Evolutionary conservation across 257 asterid species (phyloP).

Genomic region (Gentiana straminea): DNA sequence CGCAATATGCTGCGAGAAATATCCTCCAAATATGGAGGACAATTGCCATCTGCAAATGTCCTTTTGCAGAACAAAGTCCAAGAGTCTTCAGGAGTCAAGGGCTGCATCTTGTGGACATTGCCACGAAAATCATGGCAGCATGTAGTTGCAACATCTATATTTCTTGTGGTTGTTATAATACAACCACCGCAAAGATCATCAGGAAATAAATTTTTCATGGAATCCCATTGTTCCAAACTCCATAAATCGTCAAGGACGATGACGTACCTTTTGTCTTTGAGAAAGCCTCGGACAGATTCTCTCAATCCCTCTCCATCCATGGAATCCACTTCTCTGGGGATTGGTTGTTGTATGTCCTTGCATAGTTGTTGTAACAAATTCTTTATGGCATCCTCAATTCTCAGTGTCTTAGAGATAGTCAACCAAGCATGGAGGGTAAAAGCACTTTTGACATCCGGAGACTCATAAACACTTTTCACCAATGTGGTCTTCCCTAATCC

Average conservation of each 20-base stretch:
- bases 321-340: slow-evolving; percentile 8
- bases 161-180: slow-evolving; percentile 19
- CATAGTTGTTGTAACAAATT: slow-evolving; percentile 18
- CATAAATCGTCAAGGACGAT: slow-evolving; percentile 28
- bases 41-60: slow-evolving; percentile 9
- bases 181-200: slow-evolving; percentile 15
- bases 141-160: background rate
- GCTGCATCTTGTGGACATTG: slow-evolving; percentile 7
- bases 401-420: slow-evolving; percentile 19
- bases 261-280: slow-evolving; percentile 11
- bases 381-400: slow-evolving; percentile 16
- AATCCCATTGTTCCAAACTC: slow-evolving; percentile 21
- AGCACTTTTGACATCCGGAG: slow-evolving; percentile 15
- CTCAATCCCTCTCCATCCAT: slow-evolving; percentile 10
- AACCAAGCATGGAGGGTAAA: slow-evolving; percentile 25
- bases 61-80: slow-evolving; percentile 9
- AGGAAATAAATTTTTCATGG: slow-evolving; percentile 18
- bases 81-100: slow-evolving; percentile 2
- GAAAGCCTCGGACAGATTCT: slow-evolving; percentile 8
- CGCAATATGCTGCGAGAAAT: slow-evolving; percentile 3
- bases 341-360: slow-evolving; percentile 9
- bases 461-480: slow-evolving; percentile 22
- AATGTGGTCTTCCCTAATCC: slow-evolving; percentile 34
- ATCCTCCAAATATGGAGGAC: slow-evolving; percentile 13
- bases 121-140: slow-evolving; percentile 5